phyloP scores from a whole-genome alignment of 768 basidiomycete species.

The Naganishia vaughanmartiniae region DNA sequence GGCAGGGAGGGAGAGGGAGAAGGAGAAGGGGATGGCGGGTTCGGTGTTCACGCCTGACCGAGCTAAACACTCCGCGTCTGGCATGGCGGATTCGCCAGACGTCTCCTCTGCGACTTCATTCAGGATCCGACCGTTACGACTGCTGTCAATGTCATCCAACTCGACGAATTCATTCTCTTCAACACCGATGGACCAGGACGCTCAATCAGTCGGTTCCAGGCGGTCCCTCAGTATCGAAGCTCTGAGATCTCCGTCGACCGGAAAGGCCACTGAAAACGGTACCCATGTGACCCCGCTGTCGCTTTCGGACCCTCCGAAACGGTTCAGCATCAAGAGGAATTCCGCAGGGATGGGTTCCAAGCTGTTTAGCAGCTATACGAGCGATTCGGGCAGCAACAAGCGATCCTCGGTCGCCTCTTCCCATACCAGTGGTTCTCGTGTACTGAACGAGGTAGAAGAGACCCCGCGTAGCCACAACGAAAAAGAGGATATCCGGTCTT shows the following conservation, averaged over 20 bases:
- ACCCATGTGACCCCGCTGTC: not conserved
- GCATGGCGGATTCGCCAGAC: not conserved
- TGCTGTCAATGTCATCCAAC: not conserved
- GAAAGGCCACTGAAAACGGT: not conserved
- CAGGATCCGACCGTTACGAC: slow-evolving; percentile 18
- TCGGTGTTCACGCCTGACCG: slow-evolving; percentile 8
- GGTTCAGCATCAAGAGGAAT: not conserved
- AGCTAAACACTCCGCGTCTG: not conserved
- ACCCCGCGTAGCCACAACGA: not conserved
- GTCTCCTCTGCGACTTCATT: slow-evolving; percentile 7
- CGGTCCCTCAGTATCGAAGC: slow-evolving; percentile 6
- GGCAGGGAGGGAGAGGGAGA: not conserved
- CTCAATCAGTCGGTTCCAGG: not conserved
- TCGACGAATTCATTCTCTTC: slow-evolving; percentile 6
- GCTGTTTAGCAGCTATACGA: not conserved
- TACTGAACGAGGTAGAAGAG: slow-evolving; percentile 17
- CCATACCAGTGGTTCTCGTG: not conserved
- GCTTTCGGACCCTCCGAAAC: not conserved
- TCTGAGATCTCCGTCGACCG: not conserved
- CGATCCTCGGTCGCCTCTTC: slow-evolving; percentile 3
- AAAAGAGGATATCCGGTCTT: not conserved
- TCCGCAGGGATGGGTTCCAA: not conserved
- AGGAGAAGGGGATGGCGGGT: not conserved
- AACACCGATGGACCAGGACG: not conserved
- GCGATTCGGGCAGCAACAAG: not conserved